These are phyloP conservation scores for Pelargonium nanum DNA, from an alignment of 345 rosid genomes.

Conservation along the genomic window DNA sequence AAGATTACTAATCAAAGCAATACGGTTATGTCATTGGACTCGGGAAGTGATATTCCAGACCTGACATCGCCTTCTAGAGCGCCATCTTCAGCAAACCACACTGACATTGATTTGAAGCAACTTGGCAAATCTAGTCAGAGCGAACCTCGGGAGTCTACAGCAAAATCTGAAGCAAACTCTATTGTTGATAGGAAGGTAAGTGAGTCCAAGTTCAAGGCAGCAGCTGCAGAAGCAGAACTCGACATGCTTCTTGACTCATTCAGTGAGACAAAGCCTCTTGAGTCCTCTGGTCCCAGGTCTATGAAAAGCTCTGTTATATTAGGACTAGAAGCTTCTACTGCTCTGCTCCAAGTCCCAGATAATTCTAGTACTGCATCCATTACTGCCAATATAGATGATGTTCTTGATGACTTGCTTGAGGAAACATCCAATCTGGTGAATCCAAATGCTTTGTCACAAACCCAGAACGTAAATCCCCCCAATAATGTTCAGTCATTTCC, in stretches of 20 bases:
- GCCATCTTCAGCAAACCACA: slow-evolving; percentile 12
- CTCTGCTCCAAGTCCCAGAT: slow-evolving; percentile 11
- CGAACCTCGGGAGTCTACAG: no score
- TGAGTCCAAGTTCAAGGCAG: no score
- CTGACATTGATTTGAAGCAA: slow-evolving; percentile 14
- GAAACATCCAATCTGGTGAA: slow-evolving; percentile 29
- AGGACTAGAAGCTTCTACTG: slow-evolving; percentile 3
- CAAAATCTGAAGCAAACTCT: no score
- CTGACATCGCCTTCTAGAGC: slow-evolving; percentile 8
- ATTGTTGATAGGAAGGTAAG: no score
- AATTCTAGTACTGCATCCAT: slow-evolving; percentile 2
- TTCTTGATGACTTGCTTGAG: slow-evolving; percentile 51
- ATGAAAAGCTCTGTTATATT: slow-evolving; percentile 3
- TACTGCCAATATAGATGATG: slow-evolving; percentile 26
- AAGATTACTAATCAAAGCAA: slow-evolving; percentile 6
- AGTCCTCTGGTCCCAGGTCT: slow-evolving; percentile 13
- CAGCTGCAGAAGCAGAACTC: no score
- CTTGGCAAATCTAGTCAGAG: no score
- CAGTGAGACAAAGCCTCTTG: slow-evolving; percentile 19
- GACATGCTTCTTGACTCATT: slow-evolving; percentile 59
- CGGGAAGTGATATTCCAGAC: slow-evolving; percentile 6
- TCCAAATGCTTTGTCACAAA: slow-evolving; percentile 10
- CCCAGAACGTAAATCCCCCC: slow-evolving; percentile 10
- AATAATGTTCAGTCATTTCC: slow-evolving; percentile 14
- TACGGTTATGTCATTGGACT: slow-evolving; percentile 5